Evolutionary conservation across 2,329 filamentous ascomycete genomes (phyloP).

Genomic region (Hymenoscyphus occultus): DNA sequence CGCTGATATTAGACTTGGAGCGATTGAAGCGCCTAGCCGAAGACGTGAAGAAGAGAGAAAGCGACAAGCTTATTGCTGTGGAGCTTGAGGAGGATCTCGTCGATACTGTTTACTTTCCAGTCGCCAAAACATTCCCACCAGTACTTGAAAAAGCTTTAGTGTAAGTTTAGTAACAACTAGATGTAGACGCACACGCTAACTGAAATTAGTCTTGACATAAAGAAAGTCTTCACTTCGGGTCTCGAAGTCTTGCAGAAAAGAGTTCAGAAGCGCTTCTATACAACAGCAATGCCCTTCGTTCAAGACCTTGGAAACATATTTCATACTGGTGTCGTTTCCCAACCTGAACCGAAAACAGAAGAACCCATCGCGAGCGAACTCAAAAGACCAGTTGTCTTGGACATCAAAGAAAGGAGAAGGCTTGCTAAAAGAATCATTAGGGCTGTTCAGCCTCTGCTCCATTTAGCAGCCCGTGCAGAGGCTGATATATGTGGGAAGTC

Average conservation of each 20-base stretch:
- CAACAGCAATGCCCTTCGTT: conserved; percentile 55
- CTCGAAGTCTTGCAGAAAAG: conserved; percentile 49
- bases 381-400: conserved; percentile 42
- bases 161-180: conserved; percentile 54
- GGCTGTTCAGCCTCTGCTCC: conserved; percentile 72
- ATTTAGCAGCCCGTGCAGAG: conserved; percentile 74
- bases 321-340: conserved; percentile 44
- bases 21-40: conserved; percentile 69
- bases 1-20: conserved; percentile 72
- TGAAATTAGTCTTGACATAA: conserved; percentile 56
- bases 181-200: conserved; percentile 37
- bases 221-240: conserved; percentile 54
- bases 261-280: conserved; percentile 54
- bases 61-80: conserved; percentile 71
- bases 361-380: conserved; percentile 34
- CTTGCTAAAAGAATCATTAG: conserved; percentile 89
- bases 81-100: conserved; percentile 76
- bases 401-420: conserved; percentile 77
- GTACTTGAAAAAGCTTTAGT: conserved; percentile 75
- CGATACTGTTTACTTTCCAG: conserved; percentile 88
- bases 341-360: conserved; percentile 23
- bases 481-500: conserved; percentile 73
- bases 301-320: conserved; percentile 56
- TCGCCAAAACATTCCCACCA: conserved; percentile 71
- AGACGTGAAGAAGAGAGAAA: conserved; percentile 71